phyloP scores from a whole-genome alignment of 2,329 filamentous ascomycete species.

The Phyllosticta citriasiana region DNA sequence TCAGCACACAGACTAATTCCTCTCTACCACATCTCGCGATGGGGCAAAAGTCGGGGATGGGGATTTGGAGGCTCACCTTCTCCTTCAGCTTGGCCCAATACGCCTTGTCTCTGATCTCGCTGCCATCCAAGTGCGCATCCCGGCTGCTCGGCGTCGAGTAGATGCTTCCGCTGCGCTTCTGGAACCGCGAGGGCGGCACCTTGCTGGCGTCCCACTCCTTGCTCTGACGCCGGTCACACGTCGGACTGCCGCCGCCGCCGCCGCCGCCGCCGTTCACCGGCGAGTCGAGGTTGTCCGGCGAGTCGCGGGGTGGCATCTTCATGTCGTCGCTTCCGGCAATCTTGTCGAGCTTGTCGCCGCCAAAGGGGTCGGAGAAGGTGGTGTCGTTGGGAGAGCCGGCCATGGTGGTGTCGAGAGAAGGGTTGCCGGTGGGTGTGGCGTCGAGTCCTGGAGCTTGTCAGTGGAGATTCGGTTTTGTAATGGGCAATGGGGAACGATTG shows the following conservation, averaged over 20 bases:
- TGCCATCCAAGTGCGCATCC: conserved; percentile 51
- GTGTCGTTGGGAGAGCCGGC: conserved; percentile 18
- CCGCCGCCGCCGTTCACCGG: neutral
- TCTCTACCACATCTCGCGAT: neutral
- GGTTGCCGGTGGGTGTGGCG: conserved; percentile 14
- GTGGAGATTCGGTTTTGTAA: neutral
- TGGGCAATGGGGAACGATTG: neutral
- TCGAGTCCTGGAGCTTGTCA: conserved; percentile 13
- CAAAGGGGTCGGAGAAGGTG: conserved; percentile 17
- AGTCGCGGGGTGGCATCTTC: conserved; percentile 10
- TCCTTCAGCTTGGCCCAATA: conserved; percentile 48
- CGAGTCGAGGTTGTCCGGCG: neutral
- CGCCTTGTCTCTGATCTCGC: conserved; percentile 38
- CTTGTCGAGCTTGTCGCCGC: conserved; percentile 16
- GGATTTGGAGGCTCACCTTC: conserved; percentile 20
- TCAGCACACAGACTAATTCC: neutral
- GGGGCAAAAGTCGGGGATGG: neutral
- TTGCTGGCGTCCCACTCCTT: conserved; percentile 50
- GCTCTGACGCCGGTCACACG: conserved; percentile 26
- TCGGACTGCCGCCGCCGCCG: conserved; percentile 1
- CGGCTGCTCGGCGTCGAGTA: conserved; percentile 55
- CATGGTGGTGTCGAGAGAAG: conserved; percentile 7
- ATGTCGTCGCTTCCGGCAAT: conserved; percentile 17
- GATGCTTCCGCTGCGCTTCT: conserved; percentile 60
- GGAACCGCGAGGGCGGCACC: conserved; percentile 57